Evolutionary conservation across 306 rosid genomes (phyloP).

Genomic region (Cicer chorassanicum): DNA sequence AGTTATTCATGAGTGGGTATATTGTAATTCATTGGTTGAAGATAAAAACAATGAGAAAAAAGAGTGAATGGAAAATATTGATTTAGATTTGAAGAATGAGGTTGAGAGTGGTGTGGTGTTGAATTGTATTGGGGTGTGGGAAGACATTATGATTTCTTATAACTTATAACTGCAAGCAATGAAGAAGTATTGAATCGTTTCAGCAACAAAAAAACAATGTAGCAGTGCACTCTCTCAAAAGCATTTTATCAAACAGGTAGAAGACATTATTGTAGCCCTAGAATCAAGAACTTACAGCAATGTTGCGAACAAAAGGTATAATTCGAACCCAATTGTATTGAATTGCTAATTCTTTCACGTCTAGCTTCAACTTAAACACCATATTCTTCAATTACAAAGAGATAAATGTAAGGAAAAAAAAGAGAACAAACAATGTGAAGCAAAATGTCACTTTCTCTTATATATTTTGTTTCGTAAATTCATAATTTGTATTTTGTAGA

Average conservation of each 20-base stretch:
- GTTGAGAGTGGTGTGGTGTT: background rate
- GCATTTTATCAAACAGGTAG: slow-evolving; percentile 55
- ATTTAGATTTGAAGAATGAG: slow-evolving; percentile 9
- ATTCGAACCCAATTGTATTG: slow-evolving; percentile 86
- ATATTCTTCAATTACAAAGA: too few species aligned
- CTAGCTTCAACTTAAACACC: slow-evolving; percentile 40
- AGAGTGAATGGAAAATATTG: slow-evolving; percentile 8
- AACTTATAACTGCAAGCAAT: slow-evolving; percentile 55
- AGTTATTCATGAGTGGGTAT: background rate
- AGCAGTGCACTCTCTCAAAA: background rate
- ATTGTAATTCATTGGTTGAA: background rate
- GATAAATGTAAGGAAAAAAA: too few species aligned
- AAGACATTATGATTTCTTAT: slow-evolving; percentile 42
- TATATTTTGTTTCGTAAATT: too few species aligned
- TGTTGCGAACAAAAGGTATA: slow-evolving; percentile 65
- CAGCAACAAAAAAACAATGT: background rate
- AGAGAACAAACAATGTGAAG: too few species aligned
- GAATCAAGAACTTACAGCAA: slow-evolving; percentile 58
- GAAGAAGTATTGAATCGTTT: background rate
- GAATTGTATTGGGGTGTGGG: background rate
- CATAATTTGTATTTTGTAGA: too few species aligned
- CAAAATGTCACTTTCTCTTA: too few species aligned
- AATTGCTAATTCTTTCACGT: slow-evolving; percentile 80
- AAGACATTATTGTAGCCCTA: background rate
- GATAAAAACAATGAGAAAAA: background rate